Conservation (phyloP, 2,329 filamentous ascomycete genomes). For the Erysiphe pulchra region DNA sequence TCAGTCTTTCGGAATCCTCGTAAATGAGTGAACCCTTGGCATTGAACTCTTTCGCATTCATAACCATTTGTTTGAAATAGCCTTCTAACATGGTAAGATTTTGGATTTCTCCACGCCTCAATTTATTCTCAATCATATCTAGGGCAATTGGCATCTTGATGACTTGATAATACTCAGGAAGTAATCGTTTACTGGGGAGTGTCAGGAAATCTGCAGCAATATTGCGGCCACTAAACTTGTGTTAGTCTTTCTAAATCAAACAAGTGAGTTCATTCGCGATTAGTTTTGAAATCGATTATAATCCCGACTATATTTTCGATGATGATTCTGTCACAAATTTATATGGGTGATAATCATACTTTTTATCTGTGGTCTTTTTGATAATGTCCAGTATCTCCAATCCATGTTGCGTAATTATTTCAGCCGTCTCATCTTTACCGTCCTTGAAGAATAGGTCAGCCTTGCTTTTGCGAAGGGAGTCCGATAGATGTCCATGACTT, state of each 20-base stretch:
- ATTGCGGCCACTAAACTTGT: constrained; percentile 31
- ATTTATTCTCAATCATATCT: constrained; percentile 48
- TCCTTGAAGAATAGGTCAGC: constrained; percentile 11
- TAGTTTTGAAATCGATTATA: no score
- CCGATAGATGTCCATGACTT: not conserved
- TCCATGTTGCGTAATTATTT: constrained; percentile 46
- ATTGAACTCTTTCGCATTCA: constrained; percentile 70
- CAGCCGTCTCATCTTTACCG: constrained; percentile 26
- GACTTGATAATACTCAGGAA: constrained; percentile 52
- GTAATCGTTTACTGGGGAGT: constrained; percentile 34
- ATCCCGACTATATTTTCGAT: no score
- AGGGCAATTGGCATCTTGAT: constrained; percentile 60
- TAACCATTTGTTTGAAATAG: constrained; percentile 68
- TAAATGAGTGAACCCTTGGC: constrained; percentile 45
- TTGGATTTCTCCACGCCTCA: constrained; percentile 40
- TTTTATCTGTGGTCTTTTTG: constrained; percentile 56
- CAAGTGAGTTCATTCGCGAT: no score
- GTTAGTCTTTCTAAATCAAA: not conserved
- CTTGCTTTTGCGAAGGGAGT: constrained; percentile 4
- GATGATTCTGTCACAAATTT: no score
- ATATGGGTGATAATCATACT: constrained; percentile 23
- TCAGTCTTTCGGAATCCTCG: constrained; percentile 64
- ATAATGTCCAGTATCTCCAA: constrained; percentile 51
- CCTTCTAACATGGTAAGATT: constrained; percentile 53
- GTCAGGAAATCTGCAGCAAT: constrained; percentile 54